Base-by-base conservation (phyloP, 129 eudicot species). In the Mikania micrantha region DNA sequence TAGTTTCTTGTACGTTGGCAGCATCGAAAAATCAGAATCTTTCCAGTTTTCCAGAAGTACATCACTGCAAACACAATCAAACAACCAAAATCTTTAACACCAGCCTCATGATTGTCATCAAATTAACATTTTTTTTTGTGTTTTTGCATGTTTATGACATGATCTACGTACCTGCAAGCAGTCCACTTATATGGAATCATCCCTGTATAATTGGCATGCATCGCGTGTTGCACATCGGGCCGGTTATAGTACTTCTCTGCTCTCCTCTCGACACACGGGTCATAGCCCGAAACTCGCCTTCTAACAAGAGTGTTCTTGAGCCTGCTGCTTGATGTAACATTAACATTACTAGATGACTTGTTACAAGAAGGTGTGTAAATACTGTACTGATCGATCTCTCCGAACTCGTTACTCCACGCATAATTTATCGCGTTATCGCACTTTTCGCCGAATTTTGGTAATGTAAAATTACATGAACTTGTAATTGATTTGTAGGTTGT, bases 141-240 rank as follows among this genome's bases (percentile, higher is more conserved):
- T n/a, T n/a, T n/a, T n/a, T n/a, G n/a, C n/a, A n/a, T n/a, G n/a
- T n/a, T n/a, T n/a, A n/a, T n/a, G n/a, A n/a, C n/a, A n/a, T n/a
- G n/a, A n/a, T n/a, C n/a, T n/a, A n/a, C n/a, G n/a, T 53, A 87
- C 98, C 87, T 92, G 95, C 98, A 92, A 20, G 90, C 87, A 71
- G 89, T 86, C 98, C 98, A 92, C 34, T 78, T 78, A 45, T 85
- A 84, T 0, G 89, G 66, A 61, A 88, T n/a, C n/a, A n/a, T 84
- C 28, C 85, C 78, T 0, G 95, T 86, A 12, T 24, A 4, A 73
- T 86, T 88, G 3, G 95, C 96, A 61, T 92, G 98, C 72, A 92
- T n/a, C 9, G 91, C 95, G 29, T 50, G 74, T 70, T 92, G 98
- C 15, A 92, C 98, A 35, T 88, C 98, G 1, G 80, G 83, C 58